Base-by-base conservation (phyloP, 1,139 yeast species). In the Kodamaea fungicola region DNA sequence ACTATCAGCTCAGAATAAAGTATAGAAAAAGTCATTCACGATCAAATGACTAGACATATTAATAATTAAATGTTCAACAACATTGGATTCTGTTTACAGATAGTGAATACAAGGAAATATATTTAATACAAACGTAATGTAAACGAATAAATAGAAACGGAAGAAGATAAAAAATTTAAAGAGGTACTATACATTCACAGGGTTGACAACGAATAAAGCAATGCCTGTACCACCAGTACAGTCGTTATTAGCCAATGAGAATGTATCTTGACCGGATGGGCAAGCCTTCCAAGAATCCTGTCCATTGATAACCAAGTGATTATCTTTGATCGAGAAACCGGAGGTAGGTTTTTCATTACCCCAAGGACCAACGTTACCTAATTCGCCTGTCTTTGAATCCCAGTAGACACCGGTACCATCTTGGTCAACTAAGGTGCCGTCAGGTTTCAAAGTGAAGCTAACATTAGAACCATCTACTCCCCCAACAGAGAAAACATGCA, bases 401-500 rank as follows among this genome's bases (percentile, higher is more conserved):
- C 56, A 48, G 44, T 47, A 47, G 38, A 62, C 44, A n/a, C 57
- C 62, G 33, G 50, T 46, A 8, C 58, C 58, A 36, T 52, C 54
- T 41, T 55, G 60, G 50, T 62, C 67, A 19, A 42, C 50, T 49
- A 62, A 56, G 21, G 61, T 41, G 12, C 55, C 54, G 34, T 60
- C 63, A 6, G 43, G 34, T 24, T 49, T 47, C 46, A 61, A 52
- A 7, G 55, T 45, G 37, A 61, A 51, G 9, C 40, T 38, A 29
- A 57, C 47, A 32, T 45, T 56, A 7, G 44, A 37, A 12, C 66
- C 67, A n/a, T 54, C 58, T 28, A 38, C 28, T 3, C 65, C 66
- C 12, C 64, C 66, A 27, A 62, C 64, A 8, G 60, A 45, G 44
- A 61, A 60, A 7, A 59, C 64, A 29, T 58, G 63, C 8, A 56